Conservation (phyloP, 106 monocot genomes). For the Acorus gramineus region DNA sequence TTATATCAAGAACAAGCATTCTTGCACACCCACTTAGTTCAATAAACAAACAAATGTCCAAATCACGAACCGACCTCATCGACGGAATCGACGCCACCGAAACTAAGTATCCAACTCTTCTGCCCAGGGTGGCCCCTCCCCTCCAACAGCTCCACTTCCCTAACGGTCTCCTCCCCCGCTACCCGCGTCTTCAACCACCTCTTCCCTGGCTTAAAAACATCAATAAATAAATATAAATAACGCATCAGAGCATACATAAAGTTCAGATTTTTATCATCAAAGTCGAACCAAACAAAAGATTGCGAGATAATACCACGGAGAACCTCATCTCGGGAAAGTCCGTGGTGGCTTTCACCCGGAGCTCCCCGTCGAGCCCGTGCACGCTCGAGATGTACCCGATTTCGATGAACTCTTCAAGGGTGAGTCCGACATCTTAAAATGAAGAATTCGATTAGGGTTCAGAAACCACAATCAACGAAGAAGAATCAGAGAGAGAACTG, state of each 20-base stretch:
- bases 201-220: constrained; percentile 42
- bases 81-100: constrained; percentile 51
- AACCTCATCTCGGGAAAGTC: constrained; percentile 61
- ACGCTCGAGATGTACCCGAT: constrained; percentile 39
- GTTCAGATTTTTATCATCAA: no score
- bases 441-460: no score
- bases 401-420: constrained; percentile 14
- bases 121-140: constrained; percentile 68
- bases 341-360: constrained; percentile 39
- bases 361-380: constrained; percentile 53
- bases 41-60: neutral
- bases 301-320: constrained; percentile 15
- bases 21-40: no score
- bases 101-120: constrained; percentile 75
- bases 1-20: neutral
- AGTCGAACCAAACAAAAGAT: neutral
- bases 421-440: no score
- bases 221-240: no score
- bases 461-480: no score
- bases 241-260: no score
- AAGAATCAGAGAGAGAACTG: no score
- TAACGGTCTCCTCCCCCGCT: constrained; percentile 39
- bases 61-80: constrained; percentile 43
- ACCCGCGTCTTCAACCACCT: constrained; percentile 76
- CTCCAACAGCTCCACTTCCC: constrained; percentile 43